Base-by-base conservation (phyloP, 2,329 filamentous ascomycete genomes). In the Coniella vitis region DNA sequence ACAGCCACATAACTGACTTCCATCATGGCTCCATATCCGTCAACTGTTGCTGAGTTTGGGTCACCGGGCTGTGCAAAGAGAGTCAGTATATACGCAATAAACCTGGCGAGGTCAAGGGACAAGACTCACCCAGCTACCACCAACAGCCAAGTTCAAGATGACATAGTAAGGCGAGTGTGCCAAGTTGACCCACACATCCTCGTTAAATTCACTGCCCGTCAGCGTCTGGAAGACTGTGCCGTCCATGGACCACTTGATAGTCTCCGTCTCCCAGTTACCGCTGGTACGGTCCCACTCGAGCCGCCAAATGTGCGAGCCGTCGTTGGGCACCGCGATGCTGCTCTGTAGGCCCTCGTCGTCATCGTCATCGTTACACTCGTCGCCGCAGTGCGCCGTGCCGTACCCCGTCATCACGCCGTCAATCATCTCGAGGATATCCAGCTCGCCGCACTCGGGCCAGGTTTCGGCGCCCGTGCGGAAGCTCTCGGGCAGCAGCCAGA, bases 361-460 rank as follows among this genome's bases (percentile, higher is more conserved):
- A 16, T 45, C 42, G 38, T 67, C 68, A 58, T 76, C 73, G 57
- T 75, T 70, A 63, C 74, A 77, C 3, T 65, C 61, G 9, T 71
- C 71, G 25, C 69, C 67, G 60, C 73, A 77, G 63, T 78, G 74
- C 5, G 68, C 60, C 1, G 72, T 75, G 7, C 73, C 74, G 55
- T 71, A 70, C 4, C 67, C 73, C 1, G 63, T 69, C 52, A 69
- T 55, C 34, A 61, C 56, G 4, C 73, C 73, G 59, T 75, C 70
- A 52, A 76, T 64, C 29, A 66, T 68, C 64, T 77, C 74, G 42
- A 75, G 65, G 51, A 75, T 66, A 55, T 77, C 74, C 40, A 77
- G 61, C 65, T 77, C 74, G 21, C 74, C 74, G 55, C 72, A 74
- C 10, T 60, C 61, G 1, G 74, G 74, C 74, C 74, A 77, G 14